A percentile compares a stretch with the other conserved stretches of the same genome.
Conservation (phyloP, 179 eudicot species). For the Corrigiola litoralis region DNA sequence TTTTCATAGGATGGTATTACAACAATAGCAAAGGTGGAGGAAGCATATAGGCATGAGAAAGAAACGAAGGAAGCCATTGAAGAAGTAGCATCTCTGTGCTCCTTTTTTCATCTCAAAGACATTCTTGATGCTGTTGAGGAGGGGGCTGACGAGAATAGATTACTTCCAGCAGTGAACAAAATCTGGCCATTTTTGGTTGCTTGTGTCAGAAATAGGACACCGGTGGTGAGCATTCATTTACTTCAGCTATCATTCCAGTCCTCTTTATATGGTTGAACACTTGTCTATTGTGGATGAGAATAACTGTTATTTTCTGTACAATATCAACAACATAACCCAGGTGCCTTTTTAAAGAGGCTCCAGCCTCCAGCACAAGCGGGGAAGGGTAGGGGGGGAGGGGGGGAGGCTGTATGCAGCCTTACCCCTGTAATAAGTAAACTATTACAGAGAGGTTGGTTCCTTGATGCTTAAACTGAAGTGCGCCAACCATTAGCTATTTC, state of each 20-base stretch:
- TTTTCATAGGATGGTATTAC: slow-evolving; percentile 51
- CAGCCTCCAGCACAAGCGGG: no score
- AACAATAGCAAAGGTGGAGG: slow-evolving; percentile 74
- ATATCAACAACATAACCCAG: background rate
- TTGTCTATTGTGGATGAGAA: background rate
- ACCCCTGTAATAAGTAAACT: no score
- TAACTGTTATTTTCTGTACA: background rate
- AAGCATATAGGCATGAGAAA: slow-evolving; percentile 65
- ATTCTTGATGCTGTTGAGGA: slow-evolving; percentile 59
- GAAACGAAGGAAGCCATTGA: slow-evolving; percentile 57
- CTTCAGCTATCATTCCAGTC: background rate
- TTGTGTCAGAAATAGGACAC: slow-evolving; percentile 61
- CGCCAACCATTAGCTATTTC: no score
- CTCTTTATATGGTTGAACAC: background rate
- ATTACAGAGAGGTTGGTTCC: no score
- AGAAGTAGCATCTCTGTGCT: slow-evolving; percentile 46
- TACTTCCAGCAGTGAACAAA: slow-evolving; percentile 91
- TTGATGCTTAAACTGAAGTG: no score
- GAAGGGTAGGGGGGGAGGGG: no score
- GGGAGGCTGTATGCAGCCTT: no score
- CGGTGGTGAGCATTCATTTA: slow-evolving; percentile 47
- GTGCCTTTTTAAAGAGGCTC: no score
- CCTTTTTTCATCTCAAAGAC: slow-evolving; percentile 56
- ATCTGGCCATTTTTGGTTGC: slow-evolving; percentile 88
- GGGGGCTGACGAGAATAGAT: slow-evolving; percentile 67